Percentiles rank a stretch among this genome's conserved stretches.
These are phyloP conservation scores for Paraphoma chrysanthemicola DNA, from an alignment of 2,329 filamentous ascomycete species.

Conservation along the genomic window DNA sequence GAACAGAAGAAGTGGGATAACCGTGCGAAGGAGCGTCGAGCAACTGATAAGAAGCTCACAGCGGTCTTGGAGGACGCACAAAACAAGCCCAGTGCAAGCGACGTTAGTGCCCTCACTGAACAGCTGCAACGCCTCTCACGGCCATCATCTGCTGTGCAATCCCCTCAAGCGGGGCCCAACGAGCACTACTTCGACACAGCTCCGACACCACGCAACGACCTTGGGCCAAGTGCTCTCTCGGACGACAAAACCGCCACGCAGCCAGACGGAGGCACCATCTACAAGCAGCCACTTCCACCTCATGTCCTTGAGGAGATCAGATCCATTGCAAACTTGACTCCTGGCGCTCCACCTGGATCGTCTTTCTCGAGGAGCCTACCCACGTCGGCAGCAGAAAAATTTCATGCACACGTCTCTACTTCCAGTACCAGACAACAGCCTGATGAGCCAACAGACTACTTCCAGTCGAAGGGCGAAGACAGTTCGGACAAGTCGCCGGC, in stretches of 20 bases:
- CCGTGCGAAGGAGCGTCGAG: slow-evolving; percentile 47
- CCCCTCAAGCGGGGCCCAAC: slow-evolving; percentile 23
- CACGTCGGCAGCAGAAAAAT: slow-evolving; percentile 42
- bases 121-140: slow-evolving; percentile 30
- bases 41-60: slow-evolving; percentile 36
- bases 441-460: slow-evolving; percentile 36
- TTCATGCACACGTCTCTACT: slow-evolving; percentile 30
- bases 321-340: slow-evolving; percentile 60
- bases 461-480: slow-evolving; percentile 28
- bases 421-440: slow-evolving; percentile 22
- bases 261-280: slow-evolving; percentile 3
- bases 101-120: slow-evolving; percentile 20
- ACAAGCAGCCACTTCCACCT: slow-evolving; percentile 50
- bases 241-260: slow-evolving; percentile 1
- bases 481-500: slow-evolving; percentile 32
- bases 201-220: slow-evolving; percentile 15
- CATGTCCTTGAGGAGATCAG: slow-evolving; percentile 64
- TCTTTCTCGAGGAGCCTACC: slow-evolving; percentile 61
- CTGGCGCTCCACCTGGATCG: slow-evolving; percentile 53
- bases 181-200: slow-evolving; percentile 39
- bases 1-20: slow-evolving; percentile 60
- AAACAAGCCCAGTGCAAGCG: slow-evolving; percentile 8
- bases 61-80: slow-evolving; percentile 33
- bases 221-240: slow-evolving; percentile 5
- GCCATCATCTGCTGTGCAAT: slow-evolving; percentile 34